Evolutionary conservation across 345 rosid genomes (phyloP), one percentile per base, ranked within the genome.

Genomic region (Eucalyptus sideroxylon): DNA sequence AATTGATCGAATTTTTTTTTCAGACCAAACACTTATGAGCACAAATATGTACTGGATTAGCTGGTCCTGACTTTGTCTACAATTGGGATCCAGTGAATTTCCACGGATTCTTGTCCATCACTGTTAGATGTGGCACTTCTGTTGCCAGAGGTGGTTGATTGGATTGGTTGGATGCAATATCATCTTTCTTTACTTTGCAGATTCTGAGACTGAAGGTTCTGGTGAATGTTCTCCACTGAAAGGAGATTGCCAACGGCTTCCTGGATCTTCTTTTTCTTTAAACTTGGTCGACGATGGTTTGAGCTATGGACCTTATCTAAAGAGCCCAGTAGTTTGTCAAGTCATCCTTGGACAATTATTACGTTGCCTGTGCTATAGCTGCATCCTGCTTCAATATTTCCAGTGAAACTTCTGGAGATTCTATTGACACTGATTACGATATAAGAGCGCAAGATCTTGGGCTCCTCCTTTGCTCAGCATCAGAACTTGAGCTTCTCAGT

Each of bases 131-230:
- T 90, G 92, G 95, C 92, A 98, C 99, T 23, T 87, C 97, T 92
- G 94, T 96, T 83, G 99, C 99, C 10, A 92, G 92, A 87, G 98
- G 99, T 89, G 99, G 99, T 60, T 98, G 99, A 86, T 91, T 98
- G 92, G 99, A 98, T 93, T 98, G 99, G 99, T 89, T 98, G 87
- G 96, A 93, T 89, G 93, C 93, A 81, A 92, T 94, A 91, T 88
- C 90, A 69, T 98, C 99, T 62, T 97, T 97, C 91, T 96, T 97
- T 90, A 91, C 89, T 67, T 88, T 89, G 92, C 93, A 15, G 91
- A 93, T 82, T 67, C 91, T 62, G 93, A 93, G 89, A 86, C 90
- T 60, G 92, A 89, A 49, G 91, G 91, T 87, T 88, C 81, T 72
- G 94, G 86, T 88, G 91, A 92, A 26, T 88, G 65, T 83, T 44